Conservation (phyloP, 805 yeast species). For the Scheffersomyces spartinae region DNA sequence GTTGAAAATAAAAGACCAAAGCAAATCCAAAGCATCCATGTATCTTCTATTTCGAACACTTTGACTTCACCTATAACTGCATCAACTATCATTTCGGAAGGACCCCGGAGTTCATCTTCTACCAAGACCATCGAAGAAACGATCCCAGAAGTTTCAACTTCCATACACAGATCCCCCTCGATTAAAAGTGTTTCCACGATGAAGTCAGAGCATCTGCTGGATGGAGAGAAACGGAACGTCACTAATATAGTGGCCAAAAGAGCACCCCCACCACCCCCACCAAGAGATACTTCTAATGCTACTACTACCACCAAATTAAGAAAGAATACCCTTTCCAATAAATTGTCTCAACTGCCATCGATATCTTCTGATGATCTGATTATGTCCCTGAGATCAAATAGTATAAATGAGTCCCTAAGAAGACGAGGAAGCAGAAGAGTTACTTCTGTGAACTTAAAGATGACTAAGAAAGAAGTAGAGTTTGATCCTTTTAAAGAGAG, state of each 20-base stretch:
- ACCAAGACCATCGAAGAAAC: conserved; percentile 1
- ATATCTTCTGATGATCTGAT: background rate
- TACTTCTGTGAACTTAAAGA: too few species aligned
- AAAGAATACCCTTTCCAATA: conserved; percentile 7
- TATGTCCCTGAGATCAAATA: background rate
- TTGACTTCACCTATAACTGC: conserved; percentile 1
- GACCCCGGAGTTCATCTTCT: conserved; percentile 4
- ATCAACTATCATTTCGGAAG: conserved; percentile 2
- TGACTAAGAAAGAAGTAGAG: too few species aligned
- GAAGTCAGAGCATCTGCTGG: conserved; percentile 1
- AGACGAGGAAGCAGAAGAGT: conserved; percentile 14
- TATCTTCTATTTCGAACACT: conserved; percentile 16
- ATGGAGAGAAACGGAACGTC: conserved; percentile 22
- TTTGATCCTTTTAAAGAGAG: too few species aligned
- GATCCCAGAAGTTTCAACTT: conserved; percentile 4
- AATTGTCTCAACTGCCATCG: conserved; percentile 9
- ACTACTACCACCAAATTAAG: conserved; percentile 7
- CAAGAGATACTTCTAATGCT: conserved; percentile 5
- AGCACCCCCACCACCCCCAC: conserved; percentile 63
- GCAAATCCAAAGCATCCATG: conserved; percentile 20
- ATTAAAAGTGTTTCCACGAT: conserved; percentile 6
- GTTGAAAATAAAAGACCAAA: conserved; percentile 4
- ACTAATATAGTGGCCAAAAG: conserved; percentile 57
- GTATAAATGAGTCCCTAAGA: conserved; percentile 4
- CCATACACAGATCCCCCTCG: too few species aligned